Base-by-base conservation (phyloP, 129 eudicot species). In the Pseudognaphalium luteoalbum region DNA sequence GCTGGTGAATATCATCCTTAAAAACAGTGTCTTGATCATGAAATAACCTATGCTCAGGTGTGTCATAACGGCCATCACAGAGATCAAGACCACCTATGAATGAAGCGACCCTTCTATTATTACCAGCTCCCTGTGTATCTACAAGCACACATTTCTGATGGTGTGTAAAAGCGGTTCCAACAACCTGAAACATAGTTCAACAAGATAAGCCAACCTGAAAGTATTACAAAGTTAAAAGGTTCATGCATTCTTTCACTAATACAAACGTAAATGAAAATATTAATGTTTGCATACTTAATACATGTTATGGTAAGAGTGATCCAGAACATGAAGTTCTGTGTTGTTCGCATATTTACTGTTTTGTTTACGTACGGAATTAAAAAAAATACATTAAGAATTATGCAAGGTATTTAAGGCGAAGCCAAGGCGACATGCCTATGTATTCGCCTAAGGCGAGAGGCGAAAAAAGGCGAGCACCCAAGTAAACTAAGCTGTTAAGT, bases 61-160 rank as follows among this genome's bases (percentile, higher is more conserved):
- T 91, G 81, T 94, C 98, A 80, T 94, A 94, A 54, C 98, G 96
- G n/a, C 98, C 98, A 80, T 91, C 97, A 74, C 98, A 94, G 68
- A 94, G 90, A 87, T 94, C 98, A 65, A 94, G 86, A 76, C 98
- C 98, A 41, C 98, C 98, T 68, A 94, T 42, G 68, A 91, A 94
- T 42, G 97, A 90, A 21, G 93, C 85, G 57, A 94, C 70, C 82
- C 87, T 91, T 71, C 98, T 86, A 50, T 88, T 91, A 63, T 81
- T 83, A 35, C 96, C 97, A 71, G 6, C 44, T 42, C 91, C 97
- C 84, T 89, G 96, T 4, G 97, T 81, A 86, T 94, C 98, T 61
- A 94, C 93, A 72, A 94, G 83, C 58, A 94, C 97, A 85, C 97
- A 91, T 79, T 94, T 94, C 89, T 94, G 98, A 80, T 94, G 98